Conservation (phyloP, 2,329 filamentous ascomycete species). For the Plectosphaerella sp. region DNA sequence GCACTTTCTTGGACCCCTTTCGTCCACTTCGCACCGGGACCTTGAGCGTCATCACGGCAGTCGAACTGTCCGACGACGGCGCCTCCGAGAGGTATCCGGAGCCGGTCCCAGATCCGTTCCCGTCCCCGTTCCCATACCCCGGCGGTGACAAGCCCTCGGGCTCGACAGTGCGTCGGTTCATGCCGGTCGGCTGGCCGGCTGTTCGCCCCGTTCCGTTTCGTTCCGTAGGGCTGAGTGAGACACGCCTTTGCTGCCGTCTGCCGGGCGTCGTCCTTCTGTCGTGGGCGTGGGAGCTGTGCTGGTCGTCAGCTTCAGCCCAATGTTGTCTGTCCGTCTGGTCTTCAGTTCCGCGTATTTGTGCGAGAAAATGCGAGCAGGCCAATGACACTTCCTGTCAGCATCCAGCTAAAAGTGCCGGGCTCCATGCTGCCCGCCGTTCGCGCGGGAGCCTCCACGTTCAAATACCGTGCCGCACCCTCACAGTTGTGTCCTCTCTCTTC, state of each 20-base stretch:
- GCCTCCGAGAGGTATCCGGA: not conserved
- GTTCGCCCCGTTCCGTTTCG: too few species aligned
- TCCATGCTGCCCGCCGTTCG: too few species aligned
- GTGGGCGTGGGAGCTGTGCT: too few species aligned
- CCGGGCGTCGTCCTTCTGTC: not conserved
- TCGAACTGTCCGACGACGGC: not conserved
- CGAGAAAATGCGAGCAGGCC: not conserved
- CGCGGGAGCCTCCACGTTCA: too few species aligned
- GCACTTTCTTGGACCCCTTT: conserved; percentile 40
- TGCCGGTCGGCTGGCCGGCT: too few species aligned
- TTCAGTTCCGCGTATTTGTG: too few species aligned
- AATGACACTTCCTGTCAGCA: not conserved
- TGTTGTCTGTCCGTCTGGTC: too few species aligned
- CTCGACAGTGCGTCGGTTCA: not conserved
- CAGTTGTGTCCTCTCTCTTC: too few species aligned
- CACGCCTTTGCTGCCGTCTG: too few species aligned
- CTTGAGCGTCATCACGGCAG: not conserved
- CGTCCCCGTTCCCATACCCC: not conserved
- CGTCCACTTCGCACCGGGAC: conserved; percentile 15
- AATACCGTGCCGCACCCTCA: too few species aligned
- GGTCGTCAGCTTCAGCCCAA: too few species aligned
- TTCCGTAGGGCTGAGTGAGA: not conserved
- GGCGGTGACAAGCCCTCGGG: not conserved
- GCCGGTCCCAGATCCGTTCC: not conserved
- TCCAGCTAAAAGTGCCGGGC: too few species aligned